Base-by-base conservation (phyloP, 2,329 filamentous ascomycete species). In the Hypoxylon sp. region DNA sequence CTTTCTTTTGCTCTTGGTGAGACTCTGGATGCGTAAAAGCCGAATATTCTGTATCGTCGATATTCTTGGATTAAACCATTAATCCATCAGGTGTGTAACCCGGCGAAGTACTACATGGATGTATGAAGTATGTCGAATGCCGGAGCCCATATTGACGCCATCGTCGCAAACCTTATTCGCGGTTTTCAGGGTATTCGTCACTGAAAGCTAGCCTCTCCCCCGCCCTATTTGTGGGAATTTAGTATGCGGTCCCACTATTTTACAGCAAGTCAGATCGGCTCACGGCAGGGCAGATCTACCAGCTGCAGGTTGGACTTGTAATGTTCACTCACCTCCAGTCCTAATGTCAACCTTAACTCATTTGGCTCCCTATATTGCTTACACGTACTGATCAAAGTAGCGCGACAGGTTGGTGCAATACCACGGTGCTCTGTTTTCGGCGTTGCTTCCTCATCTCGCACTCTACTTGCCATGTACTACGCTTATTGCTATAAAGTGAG, bases 221-320 rank as follows among this genome's bases (percentile, higher is more conserved):
- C 61, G 60, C 58, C 63, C 63, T 67, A 63, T 63, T 70, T 52
- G 58, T 45, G 70, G 36, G 49, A 54, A 42, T 56, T 65, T 61
- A 40, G 36, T 30, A 55, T 55, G 59, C 40, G 49, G 18, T 24
- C 30, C 32, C 53, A 46, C 44, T 36, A 24, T 20, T 9, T 33
- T 45, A 46, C 48, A 38, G 32, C 44, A 51, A 36, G 54, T 22
- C 26, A 44, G 48, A 49, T 59, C 56, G 22, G 45, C 38, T 60
- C 44, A 30, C 30, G 50, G 56, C 36, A 30, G 38, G 50, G 56
- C 36, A 56, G 56, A 67, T 64, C 55, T 58, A 45, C 54, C 54
- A 52, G 51, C 36, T 56, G 20, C 42, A 45, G 20, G n/a, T n/a
- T n/a, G n/a, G n/a, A n/a, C n/a, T n/a, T n/a, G n/a, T n/a, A n/a